Conservation (phyloP, 768 basidiomycete genomes). For the Filobasidium wieringae region DNA sequence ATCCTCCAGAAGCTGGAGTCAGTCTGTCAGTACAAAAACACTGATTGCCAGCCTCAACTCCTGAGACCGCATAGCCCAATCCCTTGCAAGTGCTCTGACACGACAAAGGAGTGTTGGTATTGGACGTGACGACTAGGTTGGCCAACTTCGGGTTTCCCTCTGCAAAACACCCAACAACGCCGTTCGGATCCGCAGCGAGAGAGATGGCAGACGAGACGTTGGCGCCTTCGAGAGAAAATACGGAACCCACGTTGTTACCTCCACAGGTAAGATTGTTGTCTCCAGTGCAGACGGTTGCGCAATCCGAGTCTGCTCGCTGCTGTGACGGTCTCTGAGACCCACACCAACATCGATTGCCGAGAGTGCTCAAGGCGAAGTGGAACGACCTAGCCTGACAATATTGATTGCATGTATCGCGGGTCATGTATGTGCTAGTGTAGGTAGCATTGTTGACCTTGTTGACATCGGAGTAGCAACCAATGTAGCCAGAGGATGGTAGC, state of each 20-base stretch:
- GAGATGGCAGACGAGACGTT: background rate
- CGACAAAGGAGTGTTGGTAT: background rate
- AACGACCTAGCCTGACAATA: conserved; percentile 12
- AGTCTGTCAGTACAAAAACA: conserved; percentile 9
- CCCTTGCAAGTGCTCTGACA: conserved; percentile 3
- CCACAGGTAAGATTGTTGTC: background rate
- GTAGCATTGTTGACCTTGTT: conserved; percentile 5
- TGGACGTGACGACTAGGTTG: background rate
- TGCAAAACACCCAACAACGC: conserved; percentile 2
- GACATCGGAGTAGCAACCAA: conserved; percentile 23
- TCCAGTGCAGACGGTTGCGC: background rate
- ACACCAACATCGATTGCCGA: conserved; percentile 20
- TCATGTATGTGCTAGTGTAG: conserved; percentile 14
- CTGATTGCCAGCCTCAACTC: background rate
- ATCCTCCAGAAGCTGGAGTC: background rate
- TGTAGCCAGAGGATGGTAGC: conserved; percentile 13
- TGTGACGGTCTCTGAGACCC: background rate
- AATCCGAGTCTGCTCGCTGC: background rate
- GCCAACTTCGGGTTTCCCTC: background rate
- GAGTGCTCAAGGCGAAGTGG: conserved; percentile 13
- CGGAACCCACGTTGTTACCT: background rate
- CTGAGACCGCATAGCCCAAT: conserved; percentile 4
- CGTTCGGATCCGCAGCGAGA: background rate
- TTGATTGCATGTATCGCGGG: conserved; percentile 15
- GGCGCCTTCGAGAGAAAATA: conserved; percentile 9